Base-by-base conservation (phyloP, 441 rosid species). In the Syzygium syzygioides region DNA sequence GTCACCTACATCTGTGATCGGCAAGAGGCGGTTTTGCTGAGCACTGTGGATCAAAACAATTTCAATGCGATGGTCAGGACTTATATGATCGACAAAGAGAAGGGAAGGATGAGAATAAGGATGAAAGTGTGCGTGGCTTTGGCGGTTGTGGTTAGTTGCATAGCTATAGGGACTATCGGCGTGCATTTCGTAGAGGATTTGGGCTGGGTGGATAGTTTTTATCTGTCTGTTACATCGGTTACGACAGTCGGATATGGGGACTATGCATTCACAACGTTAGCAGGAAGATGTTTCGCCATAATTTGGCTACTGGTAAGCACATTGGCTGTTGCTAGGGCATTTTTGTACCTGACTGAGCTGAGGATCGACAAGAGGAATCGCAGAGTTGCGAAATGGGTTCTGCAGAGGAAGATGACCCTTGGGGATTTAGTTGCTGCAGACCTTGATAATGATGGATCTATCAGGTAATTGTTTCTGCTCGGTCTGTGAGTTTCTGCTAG, bases 211-310 rank as follows among this genome's bases (percentile, higher is more conserved):
- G 94, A 96, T 86, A 95, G 97, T 84, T 90, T 96, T 57, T 95
- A 95, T 89, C 92, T 96, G 32, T 91, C 96, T 15, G 95, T 95
- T 55, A 96, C 95, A 19, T 96, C 95, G 1, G 97, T 96, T 37
- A 96, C 96, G 15, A 96, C 96, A 1, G 97, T 96, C 1, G 98
- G 98, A 14, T 96, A 95, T 55, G 97, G 98, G 28, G 96, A 96
- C 90, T 94, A 84, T 14, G 91, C 95, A 76, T 96, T 96, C 89
- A 86, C 86, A 4, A 94, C 97, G 0, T 1, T 89, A 13, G 56
- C 60, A 37, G 95, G 96, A 85, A 93, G 97, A 90, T 92, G 94
- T 91, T 96, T 96, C 64, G 98, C 98, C 18, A 85, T 93, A 76
- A 18, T 95, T 45, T 96, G 98, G 97, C 87, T 95, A 54, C 89